Conservation (phyloP, 2,329 filamentous ascomycete species). For the Penicillium sp. region DNA sequence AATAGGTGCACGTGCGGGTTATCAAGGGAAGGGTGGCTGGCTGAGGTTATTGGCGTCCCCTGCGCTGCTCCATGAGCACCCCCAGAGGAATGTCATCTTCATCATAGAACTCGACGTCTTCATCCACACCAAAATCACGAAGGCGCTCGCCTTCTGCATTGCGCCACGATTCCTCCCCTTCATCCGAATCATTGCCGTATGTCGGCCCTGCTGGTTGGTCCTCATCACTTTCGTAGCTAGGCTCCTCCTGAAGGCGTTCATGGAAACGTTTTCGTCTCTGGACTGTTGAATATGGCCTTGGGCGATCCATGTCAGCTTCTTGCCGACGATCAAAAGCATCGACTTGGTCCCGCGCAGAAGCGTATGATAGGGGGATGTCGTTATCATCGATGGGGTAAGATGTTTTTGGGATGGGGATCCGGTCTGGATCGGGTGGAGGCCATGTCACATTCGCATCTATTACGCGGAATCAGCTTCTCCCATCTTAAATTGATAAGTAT, state of each 20-base stretch:
- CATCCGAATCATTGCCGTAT: conserved; percentile 32
- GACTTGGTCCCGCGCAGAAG: conserved; percentile 48
- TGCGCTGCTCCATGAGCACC: conserved; percentile 53
- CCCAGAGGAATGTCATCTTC: conserved; percentile 65
- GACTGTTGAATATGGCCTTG: conserved; percentile 39
- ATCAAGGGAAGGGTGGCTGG: too few species aligned
- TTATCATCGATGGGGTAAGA: conserved; percentile 26
- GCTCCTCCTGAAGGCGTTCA: conserved; percentile 36
- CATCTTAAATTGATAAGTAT: not conserved
- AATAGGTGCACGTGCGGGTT: too few species aligned
- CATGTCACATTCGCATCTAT: conserved; percentile 45
- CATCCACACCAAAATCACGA: conserved; percentile 67
- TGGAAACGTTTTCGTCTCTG: conserved; percentile 48
- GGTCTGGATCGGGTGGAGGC: conserved; percentile 56
- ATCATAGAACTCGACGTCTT: conserved; percentile 67
- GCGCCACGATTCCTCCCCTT: conserved; percentile 65
- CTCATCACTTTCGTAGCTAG: conserved; percentile 19
- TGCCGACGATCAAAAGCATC: conserved; percentile 61
- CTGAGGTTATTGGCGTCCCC: conserved; percentile 24
- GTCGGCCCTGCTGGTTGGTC: conserved; percentile 23
- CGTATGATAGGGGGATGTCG: conserved; percentile 31
- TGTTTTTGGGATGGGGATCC: conserved; percentile 45
- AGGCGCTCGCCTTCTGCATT: conserved; percentile 67
- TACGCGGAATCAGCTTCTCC: conserved; percentile 3
- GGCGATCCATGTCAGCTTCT: conserved; percentile 54